Percentiles rank a stretch among this genome's conserved stretches.
Conservation (phyloP, 2,329 filamentous ascomycete genomes). For the Alternaria hordeiaustralica region DNA sequence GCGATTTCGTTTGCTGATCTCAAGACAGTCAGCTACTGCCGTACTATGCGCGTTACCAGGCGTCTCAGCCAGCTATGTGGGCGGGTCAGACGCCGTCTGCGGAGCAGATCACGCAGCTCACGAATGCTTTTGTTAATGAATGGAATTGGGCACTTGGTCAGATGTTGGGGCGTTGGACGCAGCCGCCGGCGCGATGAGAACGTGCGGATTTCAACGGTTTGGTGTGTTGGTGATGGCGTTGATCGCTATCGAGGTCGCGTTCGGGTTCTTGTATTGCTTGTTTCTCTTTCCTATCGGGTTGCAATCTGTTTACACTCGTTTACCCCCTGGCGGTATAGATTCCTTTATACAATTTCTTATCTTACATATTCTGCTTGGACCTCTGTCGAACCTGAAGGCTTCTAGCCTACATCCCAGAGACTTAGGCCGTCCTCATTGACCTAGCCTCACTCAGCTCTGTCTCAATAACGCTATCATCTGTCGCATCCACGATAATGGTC, state of each 20-base stretch:
- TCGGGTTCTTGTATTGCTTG: background rate
- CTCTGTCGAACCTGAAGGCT: background rate
- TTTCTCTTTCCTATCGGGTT: background rate
- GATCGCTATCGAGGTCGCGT: background rate
- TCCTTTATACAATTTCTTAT: background rate
- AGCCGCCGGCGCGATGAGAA: conserved; percentile 54
- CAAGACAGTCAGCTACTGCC: conserved; percentile 63
- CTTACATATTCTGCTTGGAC: background rate
- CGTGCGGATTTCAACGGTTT: background rate
- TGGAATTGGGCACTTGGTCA: conserved; percentile 70
- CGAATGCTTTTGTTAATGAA: conserved; percentile 68
- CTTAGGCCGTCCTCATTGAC: too few species aligned
- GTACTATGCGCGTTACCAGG: conserved; percentile 67
- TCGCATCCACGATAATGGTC: too few species aligned
- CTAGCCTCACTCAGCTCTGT: too few species aligned
- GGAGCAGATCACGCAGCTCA: conserved; percentile 65
- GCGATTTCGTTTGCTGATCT: conserved; percentile 11
- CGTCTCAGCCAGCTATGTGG: conserved; percentile 73
- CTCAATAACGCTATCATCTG: too few species aligned
- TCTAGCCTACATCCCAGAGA: background rate
- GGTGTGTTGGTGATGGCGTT: background rate
- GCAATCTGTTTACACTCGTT: background rate
- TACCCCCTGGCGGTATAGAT: background rate
- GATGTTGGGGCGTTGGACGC: conserved; percentile 72
- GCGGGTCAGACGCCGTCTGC: conserved; percentile 63